Conservation (phyloP, 768 basidiomycete genomes). For the Russula ochroleuca region DNA sequence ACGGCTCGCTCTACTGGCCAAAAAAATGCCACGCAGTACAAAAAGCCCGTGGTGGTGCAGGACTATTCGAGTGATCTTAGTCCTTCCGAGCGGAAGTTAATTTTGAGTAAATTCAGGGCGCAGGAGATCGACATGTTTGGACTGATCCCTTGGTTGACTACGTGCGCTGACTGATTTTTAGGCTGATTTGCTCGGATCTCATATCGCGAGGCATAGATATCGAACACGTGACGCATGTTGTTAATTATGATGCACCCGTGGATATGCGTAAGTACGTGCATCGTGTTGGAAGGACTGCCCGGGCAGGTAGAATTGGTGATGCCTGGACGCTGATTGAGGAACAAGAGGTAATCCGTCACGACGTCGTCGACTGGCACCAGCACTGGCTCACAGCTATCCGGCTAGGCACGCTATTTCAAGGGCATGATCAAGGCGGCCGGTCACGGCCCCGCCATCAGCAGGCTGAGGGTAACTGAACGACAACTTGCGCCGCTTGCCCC, state of each 20-base stretch:
- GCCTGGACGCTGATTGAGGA: conserved; percentile 97
- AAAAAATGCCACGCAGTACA: conserved; percentile 27
- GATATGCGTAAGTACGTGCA: conserved; percentile 99
- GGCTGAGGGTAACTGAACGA: conserved; percentile 4
- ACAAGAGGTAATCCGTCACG: conserved; percentile 62
- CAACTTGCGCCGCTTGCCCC: conserved; percentile 18
- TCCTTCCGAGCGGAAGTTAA: conserved; percentile 62
- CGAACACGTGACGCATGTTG: conserved; percentile 84
- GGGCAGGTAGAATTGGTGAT: conserved; percentile 82
- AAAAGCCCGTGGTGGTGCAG: conserved; percentile 42
- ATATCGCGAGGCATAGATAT: conserved; percentile 96
- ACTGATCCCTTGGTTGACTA: conserved; percentile 31
- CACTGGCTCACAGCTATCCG: neutral
- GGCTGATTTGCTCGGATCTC: conserved; percentile 93
- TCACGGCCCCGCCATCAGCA: conserved; percentile 11
- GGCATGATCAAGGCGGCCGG: conserved; percentile 25
- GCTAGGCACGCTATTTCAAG: conserved; percentile 27
- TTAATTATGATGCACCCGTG: conserved; percentile 94
- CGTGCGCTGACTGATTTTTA: conserved; percentile 33
- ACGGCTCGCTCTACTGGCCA: conserved; percentile 36
- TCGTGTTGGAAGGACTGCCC: conserved; percentile 91
- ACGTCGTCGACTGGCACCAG: neutral
- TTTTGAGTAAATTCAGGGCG: conserved; percentile 77
- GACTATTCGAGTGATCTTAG: conserved; percentile 88
- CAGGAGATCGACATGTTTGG: conserved; percentile 76